Conservation (phyloP, 495 filamentous ascomycete species). For the Penicillium manginii region DNA sequence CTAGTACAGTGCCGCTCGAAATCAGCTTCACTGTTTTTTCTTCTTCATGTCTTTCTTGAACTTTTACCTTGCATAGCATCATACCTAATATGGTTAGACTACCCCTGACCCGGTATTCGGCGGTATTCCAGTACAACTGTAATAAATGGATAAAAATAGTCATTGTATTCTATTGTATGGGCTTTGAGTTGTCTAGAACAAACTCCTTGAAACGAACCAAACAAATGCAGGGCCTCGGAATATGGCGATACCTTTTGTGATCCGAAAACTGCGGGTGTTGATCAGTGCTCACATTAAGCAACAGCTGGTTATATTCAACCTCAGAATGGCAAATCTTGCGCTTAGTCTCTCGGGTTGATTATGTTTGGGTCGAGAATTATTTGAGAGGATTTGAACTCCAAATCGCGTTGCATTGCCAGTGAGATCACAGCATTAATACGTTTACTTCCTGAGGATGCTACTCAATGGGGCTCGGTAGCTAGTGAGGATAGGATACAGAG, state of each 20-base stretch:
- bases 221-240: slow-evolving; percentile 7
- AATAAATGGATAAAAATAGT: slow-evolving; percentile 12
- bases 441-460: no score
- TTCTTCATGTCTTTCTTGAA: slow-evolving; percentile 16
- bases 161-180: not conserved
- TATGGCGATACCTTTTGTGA: no score
- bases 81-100: slow-evolving; percentile 19
- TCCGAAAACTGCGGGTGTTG: slow-evolving; percentile 10
- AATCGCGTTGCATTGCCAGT: no score
- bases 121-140: slow-evolving; percentile 14
- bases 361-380: no score
- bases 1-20: slow-evolving; percentile 23
- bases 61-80: slow-evolving; percentile 15
- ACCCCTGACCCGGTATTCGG: slow-evolving; percentile 11
- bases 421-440: no score
- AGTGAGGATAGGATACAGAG: no score
- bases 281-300: slow-evolving; percentile 7
- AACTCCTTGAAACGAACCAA: slow-evolving; percentile 15
- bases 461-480: no score
- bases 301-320: not conserved
- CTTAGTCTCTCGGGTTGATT: no score
- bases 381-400: no score
- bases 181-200: not conserved
- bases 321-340: no score
- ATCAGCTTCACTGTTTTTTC: slow-evolving; percentile 21